Percentiles rank a stretch among this genome's conserved stretches.
Evolutionary conservation across 768 basidiomycete genomes (phyloP).

Genomic region (Chiua virens): DNA sequence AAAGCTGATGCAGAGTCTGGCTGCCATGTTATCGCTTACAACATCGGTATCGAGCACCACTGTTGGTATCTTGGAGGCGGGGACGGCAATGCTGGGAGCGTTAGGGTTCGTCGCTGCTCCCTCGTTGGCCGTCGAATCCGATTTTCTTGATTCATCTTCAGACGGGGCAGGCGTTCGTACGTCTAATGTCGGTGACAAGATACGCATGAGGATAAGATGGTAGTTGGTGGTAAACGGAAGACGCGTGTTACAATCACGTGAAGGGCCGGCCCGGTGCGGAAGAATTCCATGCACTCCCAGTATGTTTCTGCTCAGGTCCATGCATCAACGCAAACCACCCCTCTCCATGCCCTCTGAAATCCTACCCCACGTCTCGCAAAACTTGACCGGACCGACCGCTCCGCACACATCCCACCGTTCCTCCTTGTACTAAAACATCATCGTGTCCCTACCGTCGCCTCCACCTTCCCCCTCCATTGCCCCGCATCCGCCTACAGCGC

Average conservation of each 20-base stretch:
- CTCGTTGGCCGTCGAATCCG: neutral
- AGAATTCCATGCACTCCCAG: no score
- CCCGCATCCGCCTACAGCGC: slow-evolving; percentile 42
- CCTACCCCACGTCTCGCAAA: slow-evolving; percentile 31
- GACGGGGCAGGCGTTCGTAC: neutral
- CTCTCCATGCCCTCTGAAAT: slow-evolving; percentile 29
- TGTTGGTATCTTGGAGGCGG: slow-evolving; percentile 33
- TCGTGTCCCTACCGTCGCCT: slow-evolving; percentile 28
- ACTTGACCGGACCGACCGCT: slow-evolving; percentile 33
- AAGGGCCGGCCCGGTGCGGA: no score
- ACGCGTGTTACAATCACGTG: no score
- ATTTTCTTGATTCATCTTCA: neutral
- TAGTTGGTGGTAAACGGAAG: no score
- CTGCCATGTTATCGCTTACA: slow-evolving; percentile 61
- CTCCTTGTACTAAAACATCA: slow-evolving; percentile 37
- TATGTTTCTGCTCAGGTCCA: no score
- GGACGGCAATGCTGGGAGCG: neutral
- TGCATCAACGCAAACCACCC: slow-evolving; percentile 36
- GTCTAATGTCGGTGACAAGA: slow-evolving; percentile 6
- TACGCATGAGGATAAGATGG: no score
- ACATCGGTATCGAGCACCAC: slow-evolving; percentile 48
- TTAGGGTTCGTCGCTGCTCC: neutral
- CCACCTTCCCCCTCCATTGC: slow-evolving; percentile 34
- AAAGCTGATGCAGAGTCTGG: slow-evolving; percentile 56
- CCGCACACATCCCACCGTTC: slow-evolving; percentile 40